Percentiles rank a stretch among this genome's conserved stretches.
phyloP scores from a whole-genome alignment of 352 stramenopile genomes.

The Globisporangium camurandrum region DNA sequence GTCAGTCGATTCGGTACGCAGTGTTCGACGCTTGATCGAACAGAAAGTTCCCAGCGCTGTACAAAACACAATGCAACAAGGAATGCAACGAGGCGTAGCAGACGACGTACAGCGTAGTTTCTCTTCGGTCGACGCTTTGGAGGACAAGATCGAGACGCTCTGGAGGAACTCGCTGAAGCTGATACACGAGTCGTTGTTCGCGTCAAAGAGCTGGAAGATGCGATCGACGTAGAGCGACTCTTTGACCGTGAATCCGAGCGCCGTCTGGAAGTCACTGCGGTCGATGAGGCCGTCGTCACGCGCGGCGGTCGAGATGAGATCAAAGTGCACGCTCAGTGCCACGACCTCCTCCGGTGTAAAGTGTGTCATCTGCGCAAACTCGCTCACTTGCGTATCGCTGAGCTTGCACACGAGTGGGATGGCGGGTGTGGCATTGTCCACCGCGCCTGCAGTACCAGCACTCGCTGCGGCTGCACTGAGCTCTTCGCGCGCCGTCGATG shows the following conservation, averaged over 20 bases:
- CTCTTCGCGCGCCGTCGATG: slow-evolving; percentile 52
- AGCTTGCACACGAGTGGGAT: slow-evolving; percentile 42
- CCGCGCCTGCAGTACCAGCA: not conserved
- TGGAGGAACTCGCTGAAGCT: slow-evolving; percentile 75
- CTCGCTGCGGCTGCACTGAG: slow-evolving; percentile 11
- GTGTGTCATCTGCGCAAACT: slow-evolving; percentile 31
- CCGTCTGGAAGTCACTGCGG: slow-evolving; percentile 72
- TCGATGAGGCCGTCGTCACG: slow-evolving; percentile 71
- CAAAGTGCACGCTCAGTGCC: slow-evolving; percentile 51
- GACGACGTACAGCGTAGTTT: slow-evolving; percentile 58
- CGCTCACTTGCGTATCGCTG: slow-evolving; percentile 36
- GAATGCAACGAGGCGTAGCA: not conserved
- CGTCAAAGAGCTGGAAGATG: slow-evolving; percentile 76
- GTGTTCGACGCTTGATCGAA: too few relatives aligned
- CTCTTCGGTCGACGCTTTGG: slow-evolving; percentile 51
- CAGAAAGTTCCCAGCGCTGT: too few relatives aligned
- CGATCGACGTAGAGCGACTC: slow-evolving; percentile 80
- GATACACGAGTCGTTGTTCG: slow-evolving; percentile 74
- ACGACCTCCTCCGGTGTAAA: slow-evolving; percentile 58
- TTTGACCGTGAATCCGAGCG: slow-evolving; percentile 66
- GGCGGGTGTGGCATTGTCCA: not conserved
- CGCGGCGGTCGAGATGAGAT: slow-evolving; percentile 55
- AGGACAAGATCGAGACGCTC: slow-evolving; percentile 65
- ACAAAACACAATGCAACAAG: too few relatives aligned
- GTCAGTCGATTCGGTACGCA: too few relatives aligned